Conservation (phyloP, 208 protist species). For the Acanthamoeba sp. region DNA sequence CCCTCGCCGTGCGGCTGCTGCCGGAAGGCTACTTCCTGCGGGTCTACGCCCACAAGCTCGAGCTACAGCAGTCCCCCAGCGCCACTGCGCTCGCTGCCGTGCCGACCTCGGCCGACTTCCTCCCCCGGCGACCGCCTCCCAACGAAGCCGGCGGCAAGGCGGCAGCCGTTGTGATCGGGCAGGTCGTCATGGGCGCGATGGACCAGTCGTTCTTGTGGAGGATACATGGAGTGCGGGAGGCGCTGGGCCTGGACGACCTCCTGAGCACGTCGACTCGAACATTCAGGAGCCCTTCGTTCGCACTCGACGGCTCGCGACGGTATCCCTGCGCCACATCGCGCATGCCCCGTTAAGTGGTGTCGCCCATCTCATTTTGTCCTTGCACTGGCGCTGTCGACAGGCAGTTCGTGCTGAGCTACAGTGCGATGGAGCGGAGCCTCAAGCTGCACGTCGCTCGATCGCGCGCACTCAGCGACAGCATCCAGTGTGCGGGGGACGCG, state of each 20-base stretch:
- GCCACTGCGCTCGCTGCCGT: not conserved
- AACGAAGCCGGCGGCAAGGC: not conserved
- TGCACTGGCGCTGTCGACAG: not conserved
- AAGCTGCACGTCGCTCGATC: not conserved
- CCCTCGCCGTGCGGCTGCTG: not conserved
- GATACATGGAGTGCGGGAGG: not conserved
- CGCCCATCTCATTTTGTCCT: no score
- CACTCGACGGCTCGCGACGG: not conserved
- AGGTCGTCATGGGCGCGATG: not conserved
- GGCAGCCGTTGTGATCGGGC: not conserved
- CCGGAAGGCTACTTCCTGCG: not conserved
- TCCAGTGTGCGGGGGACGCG: not conserved
- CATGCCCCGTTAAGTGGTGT: no score
- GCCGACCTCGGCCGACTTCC: not conserved
- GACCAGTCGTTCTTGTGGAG: not conserved
- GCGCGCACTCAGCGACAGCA: not conserved
- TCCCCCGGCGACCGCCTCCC: not conserved
- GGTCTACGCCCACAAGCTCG: no score
- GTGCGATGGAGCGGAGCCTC: not conserved
- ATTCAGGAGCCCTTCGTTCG: not conserved
- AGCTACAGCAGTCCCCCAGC: not conserved
- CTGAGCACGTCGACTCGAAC: not conserved
- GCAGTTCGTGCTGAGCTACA: conserved; percentile 27
- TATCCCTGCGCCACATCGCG: not conserved
- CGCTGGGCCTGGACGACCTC: not conserved